Percentiles rank a stretch among this genome's conserved stretches.
Conservation (phyloP, 805 yeast genomes). For the Metschnikowia baotianmanensis region DNA sequence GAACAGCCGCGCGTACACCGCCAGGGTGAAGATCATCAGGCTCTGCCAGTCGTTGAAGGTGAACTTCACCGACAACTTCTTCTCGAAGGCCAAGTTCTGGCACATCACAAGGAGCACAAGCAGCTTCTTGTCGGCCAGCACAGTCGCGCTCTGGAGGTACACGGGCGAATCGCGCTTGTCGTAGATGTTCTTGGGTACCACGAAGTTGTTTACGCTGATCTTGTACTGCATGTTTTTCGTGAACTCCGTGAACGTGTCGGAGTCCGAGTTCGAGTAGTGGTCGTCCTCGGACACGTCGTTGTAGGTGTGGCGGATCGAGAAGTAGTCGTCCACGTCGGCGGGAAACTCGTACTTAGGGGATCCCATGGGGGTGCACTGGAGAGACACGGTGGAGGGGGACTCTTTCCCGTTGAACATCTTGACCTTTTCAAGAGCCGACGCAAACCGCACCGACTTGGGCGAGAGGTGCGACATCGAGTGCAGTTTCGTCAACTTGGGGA, state of each 20-base stretch:
- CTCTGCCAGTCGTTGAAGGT: slow-evolving; percentile 51
- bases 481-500: slow-evolving; percentile 21
- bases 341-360: slow-evolving; percentile 26
- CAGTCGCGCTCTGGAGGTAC: slow-evolving; percentile 36
- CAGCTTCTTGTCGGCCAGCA: slow-evolving; percentile 25
- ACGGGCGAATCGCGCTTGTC: slow-evolving; percentile 21
- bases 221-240: slow-evolving; percentile 19
- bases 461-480: slow-evolving; percentile 28
- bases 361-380: slow-evolving; percentile 49
- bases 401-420: slow-evolving; percentile 62
- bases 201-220: slow-evolving; percentile 14
- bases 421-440: slow-evolving; percentile 56
- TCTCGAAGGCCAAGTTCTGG: slow-evolving; percentile 38
- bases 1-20: slow-evolving; percentile 23
- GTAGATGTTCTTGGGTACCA: slow-evolving; percentile 18
- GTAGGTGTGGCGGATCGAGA: slow-evolving; percentile 22
- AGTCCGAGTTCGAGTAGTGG: slow-evolving; percentile 16
- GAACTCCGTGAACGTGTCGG: slow-evolving; percentile 16
- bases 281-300: slow-evolving; percentile 25
- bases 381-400: slow-evolving; percentile 62
- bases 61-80: slow-evolving; percentile 40
- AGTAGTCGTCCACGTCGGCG: slow-evolving; percentile 26
- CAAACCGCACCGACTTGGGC: slow-evolving; percentile 61
- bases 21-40: slow-evolving; percentile 23
- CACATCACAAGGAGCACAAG: slow-evolving; percentile 29